Percentiles rank a stretch among this genome's conserved stretches.
Conservation (phyloP, 2,329 filamentous ascomycete species). For the Pseudogymnoascus sp. region DNA sequence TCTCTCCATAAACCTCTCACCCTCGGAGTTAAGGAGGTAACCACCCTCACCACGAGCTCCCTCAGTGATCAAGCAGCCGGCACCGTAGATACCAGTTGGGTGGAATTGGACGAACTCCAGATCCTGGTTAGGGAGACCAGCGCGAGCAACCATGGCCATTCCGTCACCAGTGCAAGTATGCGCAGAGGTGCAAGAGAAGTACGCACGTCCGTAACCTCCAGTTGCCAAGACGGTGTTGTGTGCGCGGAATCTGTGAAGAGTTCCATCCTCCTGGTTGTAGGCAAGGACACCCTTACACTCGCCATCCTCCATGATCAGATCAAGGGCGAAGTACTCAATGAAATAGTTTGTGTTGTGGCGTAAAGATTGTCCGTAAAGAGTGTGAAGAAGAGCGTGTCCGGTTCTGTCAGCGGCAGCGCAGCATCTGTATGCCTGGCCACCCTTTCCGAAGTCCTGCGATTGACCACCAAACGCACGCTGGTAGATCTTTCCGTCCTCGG, state of each 20-base stretch:
- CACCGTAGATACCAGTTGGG: conserved; percentile 97
- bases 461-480: conserved; percentile 98
- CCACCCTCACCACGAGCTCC: conserved; percentile 96
- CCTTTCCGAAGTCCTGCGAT: conserved; percentile 90
- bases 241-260: conserved; percentile 90
- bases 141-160: conserved; percentile 98
- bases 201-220: conserved; percentile 93
- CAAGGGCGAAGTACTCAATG: conserved; percentile 96
- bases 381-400: conserved; percentile 95
- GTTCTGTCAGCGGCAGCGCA: conserved; percentile 94
- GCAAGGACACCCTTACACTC: conserved; percentile 94
- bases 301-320: conserved; percentile 95
- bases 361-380: conserved; percentile 93
- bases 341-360: conserved; percentile 99
- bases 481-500: conserved; percentile 95
- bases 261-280: conserved; percentile 98
- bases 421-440: conserved; percentile 95
- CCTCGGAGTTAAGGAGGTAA: conserved; percentile 94
- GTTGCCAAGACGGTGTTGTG: conserved; percentile 96
- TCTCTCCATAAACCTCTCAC: conserved; percentile 98
- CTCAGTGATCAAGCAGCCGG: conserved; percentile 95
- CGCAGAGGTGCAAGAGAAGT: conserved; percentile 96
- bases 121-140: conserved; percentile 97
- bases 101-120: conserved; percentile 99
- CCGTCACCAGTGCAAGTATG: conserved; percentile 98